phyloP scores from a whole-genome alignment of 2,329 filamentous ascomycete genomes.

The Furcasterigmium furcatum region DNA sequence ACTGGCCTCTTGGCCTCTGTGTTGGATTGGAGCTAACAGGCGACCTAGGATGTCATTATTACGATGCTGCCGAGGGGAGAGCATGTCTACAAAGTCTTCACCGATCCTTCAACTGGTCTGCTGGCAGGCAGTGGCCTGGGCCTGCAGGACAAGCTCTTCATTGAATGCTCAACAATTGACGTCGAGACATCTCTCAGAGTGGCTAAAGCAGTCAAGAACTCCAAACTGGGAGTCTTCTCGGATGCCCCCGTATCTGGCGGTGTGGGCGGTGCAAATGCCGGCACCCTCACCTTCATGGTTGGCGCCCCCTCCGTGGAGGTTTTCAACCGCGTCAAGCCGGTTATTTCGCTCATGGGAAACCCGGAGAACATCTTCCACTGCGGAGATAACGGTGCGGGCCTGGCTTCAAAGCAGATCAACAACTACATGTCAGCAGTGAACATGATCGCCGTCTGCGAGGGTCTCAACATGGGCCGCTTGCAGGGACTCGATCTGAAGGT shows the following conservation, averaged over 20 bases:
- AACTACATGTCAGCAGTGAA: conserved; percentile 13
- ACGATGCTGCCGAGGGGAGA: background rate
- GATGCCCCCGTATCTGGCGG: conserved; percentile 14
- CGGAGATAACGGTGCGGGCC: conserved; percentile 9
- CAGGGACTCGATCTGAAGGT: conserved; percentile 8
- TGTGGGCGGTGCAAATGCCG: conserved; percentile 6
- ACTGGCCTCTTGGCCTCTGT: too few species aligned
- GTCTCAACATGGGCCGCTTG: conserved; percentile 9
- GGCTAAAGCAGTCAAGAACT: conserved; percentile 2
- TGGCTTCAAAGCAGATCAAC: conserved; percentile 13
- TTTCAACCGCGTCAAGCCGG: background rate
- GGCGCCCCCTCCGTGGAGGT: conserved; percentile 1
- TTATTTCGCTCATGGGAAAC: background rate
- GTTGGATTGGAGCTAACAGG: too few species aligned
- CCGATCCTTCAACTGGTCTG: background rate
- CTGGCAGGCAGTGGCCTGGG: background rate
- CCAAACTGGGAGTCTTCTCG: conserved; percentile 5
- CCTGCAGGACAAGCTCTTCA: background rate
- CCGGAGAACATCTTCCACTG: conserved; percentile 10
- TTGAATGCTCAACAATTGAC: conserved; percentile 3
- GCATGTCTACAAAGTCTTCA: conserved; percentile 1
- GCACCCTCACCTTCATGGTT: conserved; percentile 14
- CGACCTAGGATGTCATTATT: background rate
- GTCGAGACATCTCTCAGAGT: background rate
- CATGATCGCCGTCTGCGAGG: conserved; percentile 14